These are phyloP conservation scores for Diplodia scrobiculata DNA, from an alignment of 2,329 filamentous ascomycete species.

Conservation along the genomic window DNA sequence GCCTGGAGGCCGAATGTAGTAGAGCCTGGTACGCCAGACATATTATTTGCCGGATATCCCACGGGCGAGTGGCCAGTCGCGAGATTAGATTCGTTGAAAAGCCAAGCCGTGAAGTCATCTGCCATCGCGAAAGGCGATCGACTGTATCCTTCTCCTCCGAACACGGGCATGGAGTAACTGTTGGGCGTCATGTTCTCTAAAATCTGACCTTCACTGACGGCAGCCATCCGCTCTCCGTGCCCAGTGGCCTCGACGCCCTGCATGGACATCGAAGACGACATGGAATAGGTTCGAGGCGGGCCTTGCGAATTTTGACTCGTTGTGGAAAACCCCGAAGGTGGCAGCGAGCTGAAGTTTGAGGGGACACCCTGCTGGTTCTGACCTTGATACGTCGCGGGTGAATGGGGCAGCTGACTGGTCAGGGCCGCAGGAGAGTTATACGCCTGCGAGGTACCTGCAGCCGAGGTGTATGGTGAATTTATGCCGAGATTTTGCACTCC, in stretches of 20 bases:
- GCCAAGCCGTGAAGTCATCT: slow-evolving; percentile 82
- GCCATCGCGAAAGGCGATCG: slow-evolving; percentile 86
- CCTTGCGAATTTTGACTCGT: slow-evolving; percentile 39
- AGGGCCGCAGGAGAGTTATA: slow-evolving; percentile 52
- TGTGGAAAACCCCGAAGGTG: slow-evolving; percentile 58
- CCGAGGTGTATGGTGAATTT: slow-evolving; percentile 42
- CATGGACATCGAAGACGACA: slow-evolving; percentile 34
- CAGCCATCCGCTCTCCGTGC: slow-evolving; percentile 41
- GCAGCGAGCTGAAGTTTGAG: slow-evolving; percentile 61
- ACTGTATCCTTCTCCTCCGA: slow-evolving; percentile 79
- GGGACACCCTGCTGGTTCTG: slow-evolving; percentile 63
- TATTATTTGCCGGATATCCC: slow-evolving; percentile 40
- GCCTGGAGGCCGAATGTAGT: slow-evolving; percentile 51
- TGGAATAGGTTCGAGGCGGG: slow-evolving; percentile 5
- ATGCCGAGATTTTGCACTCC: slow-evolving; percentile 34
- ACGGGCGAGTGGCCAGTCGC: slow-evolving; percentile 45
- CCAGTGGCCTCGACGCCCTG: slow-evolving; percentile 45
- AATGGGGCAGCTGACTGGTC: slow-evolving; percentile 43
- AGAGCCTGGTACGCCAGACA: slow-evolving; percentile 46
- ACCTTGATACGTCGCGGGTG: slow-evolving; percentile 55
- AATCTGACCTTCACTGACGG: slow-evolving; percentile 44
- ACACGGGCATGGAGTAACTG: slow-evolving; percentile 74
- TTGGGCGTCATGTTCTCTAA: slow-evolving; percentile 52
- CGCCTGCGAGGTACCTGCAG: slow-evolving; percentile 52
- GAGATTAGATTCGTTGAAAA: slow-evolving; percentile 71